Evolutionary conservation across 768 basidiomycete species (phyloP).

Genomic region (Boletus patriciae): DNA sequence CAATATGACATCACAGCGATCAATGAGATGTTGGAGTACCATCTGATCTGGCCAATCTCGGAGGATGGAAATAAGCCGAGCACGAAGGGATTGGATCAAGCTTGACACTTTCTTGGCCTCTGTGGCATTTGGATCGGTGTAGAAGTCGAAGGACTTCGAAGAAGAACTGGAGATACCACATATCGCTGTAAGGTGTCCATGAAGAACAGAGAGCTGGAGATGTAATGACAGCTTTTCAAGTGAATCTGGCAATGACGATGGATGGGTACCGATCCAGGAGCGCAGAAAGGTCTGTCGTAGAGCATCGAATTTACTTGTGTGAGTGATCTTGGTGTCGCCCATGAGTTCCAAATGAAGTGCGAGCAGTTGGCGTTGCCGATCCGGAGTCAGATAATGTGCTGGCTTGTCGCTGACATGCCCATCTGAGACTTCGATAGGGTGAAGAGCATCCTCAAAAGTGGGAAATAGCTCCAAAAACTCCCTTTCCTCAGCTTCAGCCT

Average conservation of each 20-base stretch:
- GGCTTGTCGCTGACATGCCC: not conserved
- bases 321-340: slow-evolving; percentile 4
- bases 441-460: slow-evolving; percentile 64
- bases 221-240: slow-evolving; percentile 54
- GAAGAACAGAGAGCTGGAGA: slow-evolving; percentile 53
- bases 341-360: slow-evolving; percentile 51
- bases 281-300: slow-evolving; percentile 37
- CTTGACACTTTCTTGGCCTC: slow-evolving; percentile 64
- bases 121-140: slow-evolving; percentile 68
- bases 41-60: slow-evolving; percentile 96
- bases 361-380: slow-evolving; percentile 39
- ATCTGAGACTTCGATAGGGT: slow-evolving; percentile 14
- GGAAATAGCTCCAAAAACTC: slow-evolving; percentile 90
- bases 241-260: slow-evolving; percentile 36
- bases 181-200: slow-evolving; percentile 38
- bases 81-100: slow-evolving; percentile 50
- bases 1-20: slow-evolving; percentile 68
- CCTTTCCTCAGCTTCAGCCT: slow-evolving; percentile 75
- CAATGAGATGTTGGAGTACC: slow-evolving; percentile 83
- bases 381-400: slow-evolving; percentile 31
- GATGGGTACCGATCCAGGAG: slow-evolving; percentile 32
- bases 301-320: slow-evolving; percentile 29
- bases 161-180: slow-evolving; percentile 19
- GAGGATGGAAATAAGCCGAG: slow-evolving; percentile 56
- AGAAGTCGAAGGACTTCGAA: slow-evolving; percentile 64